Conservation (phyloP, 176 grass and related monocot genomes). For the Poa annua region DNA sequence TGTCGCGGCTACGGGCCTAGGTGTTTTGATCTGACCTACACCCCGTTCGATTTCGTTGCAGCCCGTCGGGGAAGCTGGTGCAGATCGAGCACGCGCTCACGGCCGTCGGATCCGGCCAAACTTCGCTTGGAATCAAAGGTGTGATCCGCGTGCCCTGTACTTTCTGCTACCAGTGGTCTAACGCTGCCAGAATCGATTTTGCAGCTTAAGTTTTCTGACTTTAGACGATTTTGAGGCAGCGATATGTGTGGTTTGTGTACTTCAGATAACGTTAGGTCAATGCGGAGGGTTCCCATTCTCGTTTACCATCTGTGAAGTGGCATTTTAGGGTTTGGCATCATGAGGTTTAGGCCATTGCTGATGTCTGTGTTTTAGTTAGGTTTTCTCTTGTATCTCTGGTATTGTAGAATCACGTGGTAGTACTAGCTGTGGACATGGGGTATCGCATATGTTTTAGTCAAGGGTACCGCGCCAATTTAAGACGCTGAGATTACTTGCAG, state of each 20-base stretch:
- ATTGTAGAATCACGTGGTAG: background rate
- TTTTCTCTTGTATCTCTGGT: background rate
- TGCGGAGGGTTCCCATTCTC: background rate
- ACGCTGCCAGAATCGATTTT: slow-evolving; percentile 9
- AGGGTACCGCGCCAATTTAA: background rate
- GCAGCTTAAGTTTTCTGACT: background rate
- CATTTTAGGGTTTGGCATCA: slow-evolving; percentile 4
- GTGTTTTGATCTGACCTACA: background rate
- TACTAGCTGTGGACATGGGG: background rate
- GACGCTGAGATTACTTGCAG: background rate
- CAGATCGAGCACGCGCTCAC: slow-evolving; percentile 97
- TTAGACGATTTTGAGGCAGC: background rate
- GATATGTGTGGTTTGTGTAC: background rate
- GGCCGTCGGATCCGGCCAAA: slow-evolving; percentile 96
- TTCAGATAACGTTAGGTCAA: background rate
- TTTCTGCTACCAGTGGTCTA: background rate
- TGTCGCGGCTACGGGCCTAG: background rate
- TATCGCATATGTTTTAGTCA: background rate
- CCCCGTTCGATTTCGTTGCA: slow-evolving; percentile 43
- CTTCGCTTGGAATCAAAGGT: slow-evolving; percentile 99
- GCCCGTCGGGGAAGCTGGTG: slow-evolving; percentile 97
- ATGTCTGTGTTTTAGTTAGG: background rate
- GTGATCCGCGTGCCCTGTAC: background rate
- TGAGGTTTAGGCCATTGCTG: background rate
- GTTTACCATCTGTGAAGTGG: background rate